Base-by-base conservation (phyloP, 2,329 filamentous ascomycete genomes). In the Periglandula ipomoeae region DNA sequence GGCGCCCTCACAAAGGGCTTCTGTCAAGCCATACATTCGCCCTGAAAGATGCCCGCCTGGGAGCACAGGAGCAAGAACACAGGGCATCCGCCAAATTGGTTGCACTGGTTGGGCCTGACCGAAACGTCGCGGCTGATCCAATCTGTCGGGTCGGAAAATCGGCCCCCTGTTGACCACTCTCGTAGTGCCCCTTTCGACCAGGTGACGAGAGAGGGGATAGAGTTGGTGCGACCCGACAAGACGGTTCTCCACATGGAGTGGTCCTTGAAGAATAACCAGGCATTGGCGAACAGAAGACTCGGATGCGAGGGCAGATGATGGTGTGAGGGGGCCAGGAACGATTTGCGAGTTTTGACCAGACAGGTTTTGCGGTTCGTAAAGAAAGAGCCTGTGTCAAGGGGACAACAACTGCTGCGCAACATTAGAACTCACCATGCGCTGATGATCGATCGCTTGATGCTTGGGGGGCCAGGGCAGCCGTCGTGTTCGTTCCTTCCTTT, bases 101-200 rank as follows among this genome's bases (percentile, higher is more conserved):
- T 24, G 38, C 46, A 47, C 46, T 41, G 38, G 20, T 20, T 47
- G 26, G 46, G 46, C 47, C 46, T 51, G 38, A 48, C 42, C 43
- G 50, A 50, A 50, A 40, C 37, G 39, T 47, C 45, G 44, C 34
- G 47, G 47, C 47, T 38, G 50, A 52, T 30, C 50, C 50, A 52
- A 30, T 40, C 47, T 52, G 47, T 47, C 50, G 50, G 50, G 50
- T 50, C 48, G 47, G n/a, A 30, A 43, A n/a, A 20, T n/a, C 11
- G 20, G 22, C 47, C 37, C 22, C 38, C 38, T 40, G 45, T 46
- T 45, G 24, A 35, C 10, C 43, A 19, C 34, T 39, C 17, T 32
- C 37, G 41, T 50, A 27, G 39, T 44, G 42, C 50, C n/a, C 44
- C 30, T 20, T 47, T 43, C 42, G 38, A 27, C 40, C 48, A 44